phyloP scores from a whole-genome alignment of 441 rosid species.

The Aleurites moluccanus region DNA sequence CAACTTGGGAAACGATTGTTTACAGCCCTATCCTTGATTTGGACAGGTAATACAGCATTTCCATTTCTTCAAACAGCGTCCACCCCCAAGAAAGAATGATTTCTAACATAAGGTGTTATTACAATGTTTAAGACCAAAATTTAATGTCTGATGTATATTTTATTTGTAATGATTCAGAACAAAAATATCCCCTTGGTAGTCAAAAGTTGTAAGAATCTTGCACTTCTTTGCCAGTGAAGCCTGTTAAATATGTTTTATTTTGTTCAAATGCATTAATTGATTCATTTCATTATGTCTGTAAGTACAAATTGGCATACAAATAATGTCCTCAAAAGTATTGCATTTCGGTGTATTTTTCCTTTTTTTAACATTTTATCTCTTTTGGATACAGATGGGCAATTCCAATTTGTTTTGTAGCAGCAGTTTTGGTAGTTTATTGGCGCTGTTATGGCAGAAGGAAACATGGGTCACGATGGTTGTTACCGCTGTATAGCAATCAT shows the following conservation, averaged over 20 bases:
- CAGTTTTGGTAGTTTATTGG: slow-evolving; percentile 63
- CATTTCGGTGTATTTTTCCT: no score
- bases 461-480: slow-evolving; percentile 63
- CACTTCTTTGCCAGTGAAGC: no score
- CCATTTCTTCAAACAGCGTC: neutral
- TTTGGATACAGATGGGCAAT: slow-evolving; percentile 78
- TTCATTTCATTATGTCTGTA: neutral
- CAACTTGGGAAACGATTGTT: slow-evolving; percentile 88
- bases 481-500: slow-evolving; percentile 67
- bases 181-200: no score
- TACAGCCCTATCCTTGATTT: slow-evolving; percentile 94
- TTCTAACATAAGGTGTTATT: no score
- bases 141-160: neutral
- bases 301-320: neutral
- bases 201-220: no score
- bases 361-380: neutral
- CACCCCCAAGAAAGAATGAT: no score
- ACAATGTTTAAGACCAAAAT: no score
- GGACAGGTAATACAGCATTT: slow-evolving; percentile 67
- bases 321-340: neutral
- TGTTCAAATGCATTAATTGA: neutral
- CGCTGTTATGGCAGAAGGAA: slow-evolving; percentile 83
- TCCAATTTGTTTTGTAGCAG: slow-evolving; percentile 57
- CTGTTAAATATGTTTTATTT: neutral
- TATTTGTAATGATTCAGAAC: no score